These are phyloP conservation scores for Leucocoprinus birnbaumii DNA, from an alignment of 768 basidiomycete genomes.

Conservation along the genomic window DNA sequence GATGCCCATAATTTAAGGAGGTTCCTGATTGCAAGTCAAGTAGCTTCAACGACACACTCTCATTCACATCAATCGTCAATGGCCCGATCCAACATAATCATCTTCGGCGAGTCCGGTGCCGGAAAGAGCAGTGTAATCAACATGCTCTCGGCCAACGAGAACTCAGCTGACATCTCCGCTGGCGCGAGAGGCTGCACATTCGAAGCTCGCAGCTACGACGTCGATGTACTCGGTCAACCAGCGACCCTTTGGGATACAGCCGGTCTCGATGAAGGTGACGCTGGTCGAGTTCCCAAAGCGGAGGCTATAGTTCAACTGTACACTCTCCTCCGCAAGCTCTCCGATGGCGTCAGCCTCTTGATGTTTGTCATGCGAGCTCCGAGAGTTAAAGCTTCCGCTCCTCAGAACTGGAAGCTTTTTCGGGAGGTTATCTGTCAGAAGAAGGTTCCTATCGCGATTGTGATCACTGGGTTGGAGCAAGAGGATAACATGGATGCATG, in stretches of 20 bases:
- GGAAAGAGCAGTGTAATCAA: conserved; percentile 28
- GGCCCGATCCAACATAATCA: conserved; percentile 21
- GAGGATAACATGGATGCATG: conserved; percentile 23
- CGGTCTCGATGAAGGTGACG: conserved; percentile 22
- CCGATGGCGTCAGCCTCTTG: conserved; percentile 34
- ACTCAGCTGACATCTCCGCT: conserved; percentile 27
- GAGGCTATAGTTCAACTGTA: conserved; percentile 23
- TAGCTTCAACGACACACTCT: not conserved
- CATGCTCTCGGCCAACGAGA: conserved; percentile 20
- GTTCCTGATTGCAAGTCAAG: no score
- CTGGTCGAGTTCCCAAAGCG: conserved; percentile 12
- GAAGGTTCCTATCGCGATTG: conserved; percentile 35
- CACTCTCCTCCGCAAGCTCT: conserved; percentile 29
- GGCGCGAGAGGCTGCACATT: conserved; percentile 34
- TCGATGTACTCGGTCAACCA: conserved; percentile 20
- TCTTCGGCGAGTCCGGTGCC: conserved; percentile 34
- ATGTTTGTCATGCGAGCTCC: conserved; percentile 38
- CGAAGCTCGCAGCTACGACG: conserved; percentile 20
- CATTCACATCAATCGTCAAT: not conserved
- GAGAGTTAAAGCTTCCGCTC: conserved; percentile 27
- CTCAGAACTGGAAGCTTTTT: conserved; percentile 37
- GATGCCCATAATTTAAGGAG: no score
- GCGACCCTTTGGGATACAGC: conserved; percentile 36
- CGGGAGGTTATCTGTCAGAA: conserved; percentile 31
- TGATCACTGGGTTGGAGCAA: conserved; percentile 35